phyloP scores from a whole-genome alignment of 345 rosid genomes.

The Arabidopsis arenosa region DNA sequence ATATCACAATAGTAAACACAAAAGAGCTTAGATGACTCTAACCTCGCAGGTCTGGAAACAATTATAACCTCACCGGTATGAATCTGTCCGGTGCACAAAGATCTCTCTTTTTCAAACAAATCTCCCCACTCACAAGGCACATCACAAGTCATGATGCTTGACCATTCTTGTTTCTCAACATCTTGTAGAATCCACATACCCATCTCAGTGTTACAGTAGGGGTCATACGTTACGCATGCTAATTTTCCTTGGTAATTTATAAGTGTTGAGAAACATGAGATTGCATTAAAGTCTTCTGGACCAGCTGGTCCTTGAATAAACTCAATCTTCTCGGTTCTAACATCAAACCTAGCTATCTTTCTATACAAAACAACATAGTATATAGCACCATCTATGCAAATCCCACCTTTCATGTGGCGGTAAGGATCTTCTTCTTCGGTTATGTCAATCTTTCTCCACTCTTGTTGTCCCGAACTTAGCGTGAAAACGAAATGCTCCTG shows the following conservation, averaged over 20 bases:
- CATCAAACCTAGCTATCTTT: not conserved
- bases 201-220: too few species aligned
- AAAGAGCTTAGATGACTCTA: not conserved
- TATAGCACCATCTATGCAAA: not conserved
- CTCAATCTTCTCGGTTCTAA: not conserved
- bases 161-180: conserved; percentile 4
- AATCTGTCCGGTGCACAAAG: not conserved
- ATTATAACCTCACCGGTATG: not conserved
- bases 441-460: conserved; percentile 16
- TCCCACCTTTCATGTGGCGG: not conserved
- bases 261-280: not conserved
- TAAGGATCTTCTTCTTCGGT: not conserved
- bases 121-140: not conserved
- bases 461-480: not conserved
- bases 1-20: not conserved
- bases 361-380: not conserved
- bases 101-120: not conserved
- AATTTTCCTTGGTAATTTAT: not conserved
- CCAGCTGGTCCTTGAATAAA: not conserved
- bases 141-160: not conserved
- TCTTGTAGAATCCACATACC: not conserved
- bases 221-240: not conserved
- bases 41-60: not conserved
- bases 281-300: too few species aligned
- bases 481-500: conserved; percentile 1